Base-by-base conservation (phyloP, 2,329 filamentous ascomycete genomes). In the Rhinocladiella similis region DNA sequence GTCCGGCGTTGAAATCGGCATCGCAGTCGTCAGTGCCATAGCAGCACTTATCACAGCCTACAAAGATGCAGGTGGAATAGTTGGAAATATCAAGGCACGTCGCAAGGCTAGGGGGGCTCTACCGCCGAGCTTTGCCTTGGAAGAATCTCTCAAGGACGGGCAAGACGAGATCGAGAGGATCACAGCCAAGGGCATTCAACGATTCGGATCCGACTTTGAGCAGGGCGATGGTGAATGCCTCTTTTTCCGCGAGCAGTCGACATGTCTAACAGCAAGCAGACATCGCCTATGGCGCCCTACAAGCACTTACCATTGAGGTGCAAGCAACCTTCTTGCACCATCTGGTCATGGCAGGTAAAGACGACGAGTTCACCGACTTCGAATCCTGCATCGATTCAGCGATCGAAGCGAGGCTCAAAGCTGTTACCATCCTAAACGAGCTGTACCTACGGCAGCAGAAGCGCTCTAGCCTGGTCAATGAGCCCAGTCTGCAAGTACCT, bases 111-210 rank as follows among this genome's bases (percentile, higher is more conserved):
- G 42, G 41, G 57, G 57, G 29, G 47, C 46, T 13, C 25, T 47
- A 29, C 51, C 50, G 16, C 57, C 57, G 3, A 56, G 50, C 19
- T 29, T 51, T 20, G 57, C 51, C 13, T 29, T 60, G 46, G 54
- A 60, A 27, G 51, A 60, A 33, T 50, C 57, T 5, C 27, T 60
- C 12, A 50, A 54, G 33, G 57, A 60, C 41, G 57, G 57, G 10
- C 47, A 60, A 14, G 45, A 50, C 33, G 54, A 57, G 47, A 60
- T 60, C n/a, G 50, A 56, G 25, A 54, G 50, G 45, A 57, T 60
- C 33, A 50, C 50, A 48, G 57, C 54, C 19, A 53, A 57, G 47
- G 54, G 54, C 13, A 50, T 59, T 33, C 51, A 47, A 27, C 42
- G 56, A 14, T 59, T 59, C 35, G 52, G 56, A 14, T 12, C 52